These are phyloP conservation scores for Pigoraptor vietnamica DNA, from an alignment of 78 protist species.

Conservation along the genomic window DNA sequence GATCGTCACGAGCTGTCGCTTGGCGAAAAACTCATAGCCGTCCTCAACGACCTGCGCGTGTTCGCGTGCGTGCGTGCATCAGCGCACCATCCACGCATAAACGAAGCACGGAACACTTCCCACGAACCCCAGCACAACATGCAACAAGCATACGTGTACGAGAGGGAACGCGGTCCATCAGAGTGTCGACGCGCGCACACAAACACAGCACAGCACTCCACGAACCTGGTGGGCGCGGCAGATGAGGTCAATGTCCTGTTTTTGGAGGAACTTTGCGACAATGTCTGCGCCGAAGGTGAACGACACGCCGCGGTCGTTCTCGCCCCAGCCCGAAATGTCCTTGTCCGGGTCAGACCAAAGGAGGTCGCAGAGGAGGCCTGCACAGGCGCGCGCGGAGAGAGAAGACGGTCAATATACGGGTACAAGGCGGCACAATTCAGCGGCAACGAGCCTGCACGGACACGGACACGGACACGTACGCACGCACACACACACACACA, in stretches of 20 bases:
- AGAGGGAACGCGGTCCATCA: too few relatives aligned
- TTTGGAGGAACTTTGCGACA: constrained; percentile 81
- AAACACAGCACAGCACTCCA: too few relatives aligned
- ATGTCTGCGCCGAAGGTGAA: constrained; percentile 96
- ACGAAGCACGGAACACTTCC: too few relatives aligned
- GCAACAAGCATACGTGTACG: too few relatives aligned
- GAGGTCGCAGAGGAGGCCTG: constrained; percentile 96
- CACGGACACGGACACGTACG: not conserved
- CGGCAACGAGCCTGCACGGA: not conserved
- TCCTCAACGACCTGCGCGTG: constrained; percentile 42
- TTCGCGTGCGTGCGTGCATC: not conserved
- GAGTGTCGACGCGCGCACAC: not conserved
- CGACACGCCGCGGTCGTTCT: constrained; percentile 99
- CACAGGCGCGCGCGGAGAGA: not conserved
- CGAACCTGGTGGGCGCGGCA: constrained; percentile 97
- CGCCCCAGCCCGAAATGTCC: constrained; percentile 93
- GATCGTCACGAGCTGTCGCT: constrained; percentile 94
- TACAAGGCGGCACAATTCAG: not conserved
- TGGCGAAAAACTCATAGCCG: constrained; percentile 96
- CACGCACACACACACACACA: not conserved
- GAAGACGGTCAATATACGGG: not conserved
- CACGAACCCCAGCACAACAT: too few relatives aligned
- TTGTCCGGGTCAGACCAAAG: constrained; percentile 99
- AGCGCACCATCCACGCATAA: not conserved
- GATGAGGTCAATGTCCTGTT: constrained; percentile 94